A percentile compares a stretch with the other conserved stretches of the same genome.
Evolutionary conservation across 2,329 filamentous ascomycete species (phyloP).

Genomic region (Penicillium expansum): DNA sequence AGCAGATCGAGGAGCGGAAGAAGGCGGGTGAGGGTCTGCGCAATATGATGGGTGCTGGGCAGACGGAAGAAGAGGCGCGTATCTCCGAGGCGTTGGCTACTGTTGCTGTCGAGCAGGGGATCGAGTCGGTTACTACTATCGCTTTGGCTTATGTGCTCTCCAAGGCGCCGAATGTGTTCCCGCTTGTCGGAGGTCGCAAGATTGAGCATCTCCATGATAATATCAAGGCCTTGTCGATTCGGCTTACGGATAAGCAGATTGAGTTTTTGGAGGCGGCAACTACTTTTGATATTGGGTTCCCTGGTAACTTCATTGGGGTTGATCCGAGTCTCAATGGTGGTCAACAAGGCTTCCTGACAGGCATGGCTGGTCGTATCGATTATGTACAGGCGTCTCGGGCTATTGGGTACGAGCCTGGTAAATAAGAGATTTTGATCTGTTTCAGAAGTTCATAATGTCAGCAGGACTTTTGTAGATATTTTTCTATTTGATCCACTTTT

Average conservation of each 20-base stretch:
- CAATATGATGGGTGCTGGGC: slow-evolving; percentile 22
- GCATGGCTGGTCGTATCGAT: slow-evolving; percentile 15
- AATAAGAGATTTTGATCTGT: background rate
- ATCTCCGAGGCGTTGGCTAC: slow-evolving; percentile 59
- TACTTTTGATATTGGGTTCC: slow-evolving; percentile 66
- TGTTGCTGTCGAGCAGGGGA: slow-evolving; percentile 57
- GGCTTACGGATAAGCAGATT: slow-evolving; percentile 61
- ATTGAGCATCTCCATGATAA: slow-evolving; percentile 59
- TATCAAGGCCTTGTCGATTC: slow-evolving; percentile 29
- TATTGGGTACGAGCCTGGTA: slow-evolving; percentile 20
- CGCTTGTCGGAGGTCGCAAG: slow-evolving; percentile 69
- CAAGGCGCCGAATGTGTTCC: slow-evolving; percentile 71
- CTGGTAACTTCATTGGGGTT: slow-evolving; percentile 54
- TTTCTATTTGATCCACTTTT: background rate
- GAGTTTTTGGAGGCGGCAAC: slow-evolving; percentile 62
- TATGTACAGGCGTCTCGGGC: slow-evolving; percentile 20
- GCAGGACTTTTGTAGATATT: background rate
- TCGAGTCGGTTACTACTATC: slow-evolving; percentile 57
- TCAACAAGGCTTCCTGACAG: slow-evolving; percentile 8
- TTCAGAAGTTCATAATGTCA: background rate
- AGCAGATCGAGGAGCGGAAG: slow-evolving; percentile 48
- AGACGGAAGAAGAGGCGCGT: slow-evolving; percentile 51
- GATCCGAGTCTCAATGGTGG: slow-evolving; percentile 29
- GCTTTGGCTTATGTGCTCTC: slow-evolving; percentile 73
- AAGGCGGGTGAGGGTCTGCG: slow-evolving; percentile 44